Conservation (phyloP, 495 filamentous ascomycete species). For the Sphaerosporella brunnea region DNA sequence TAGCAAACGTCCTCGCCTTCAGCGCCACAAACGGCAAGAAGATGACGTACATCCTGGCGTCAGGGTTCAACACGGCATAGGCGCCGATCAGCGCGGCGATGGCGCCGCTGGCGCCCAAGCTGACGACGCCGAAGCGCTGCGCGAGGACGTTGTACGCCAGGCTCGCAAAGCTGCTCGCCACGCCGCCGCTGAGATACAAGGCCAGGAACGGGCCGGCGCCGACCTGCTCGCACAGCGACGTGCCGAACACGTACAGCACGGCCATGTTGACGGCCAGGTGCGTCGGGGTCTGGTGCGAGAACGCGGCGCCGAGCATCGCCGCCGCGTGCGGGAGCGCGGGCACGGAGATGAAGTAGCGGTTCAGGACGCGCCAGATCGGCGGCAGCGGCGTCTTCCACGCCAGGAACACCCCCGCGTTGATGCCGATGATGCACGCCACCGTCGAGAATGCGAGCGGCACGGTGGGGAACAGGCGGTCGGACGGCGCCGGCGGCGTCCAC, state of each 20-base stretch:
- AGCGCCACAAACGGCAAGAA: constrained; percentile 34
- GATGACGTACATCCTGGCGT: constrained; percentile 35
- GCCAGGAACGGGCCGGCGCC: constrained; percentile 71
- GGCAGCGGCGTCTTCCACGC: constrained; percentile 49
- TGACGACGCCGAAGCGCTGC: constrained; percentile 32
- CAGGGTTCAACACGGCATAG: constrained; percentile 47
- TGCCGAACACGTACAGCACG: constrained; percentile 40
- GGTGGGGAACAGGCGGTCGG: constrained; percentile 42
- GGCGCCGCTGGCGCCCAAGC: constrained; percentile 59
- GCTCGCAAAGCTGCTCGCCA: constrained; percentile 45
- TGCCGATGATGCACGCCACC: constrained; percentile 42
- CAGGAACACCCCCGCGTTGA: constrained; percentile 44
- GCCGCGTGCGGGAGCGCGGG: constrained; percentile 49
- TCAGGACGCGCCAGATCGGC: constrained; percentile 49
- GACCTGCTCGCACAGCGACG: constrained; percentile 62
- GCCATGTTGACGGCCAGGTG: constrained; percentile 59
- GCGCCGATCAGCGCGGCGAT: constrained; percentile 49
- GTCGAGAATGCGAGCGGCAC: constrained; percentile 68
- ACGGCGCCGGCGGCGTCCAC: constrained; percentile 13
- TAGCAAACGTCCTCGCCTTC: constrained; percentile 34
- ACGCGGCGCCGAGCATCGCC: constrained; percentile 49
- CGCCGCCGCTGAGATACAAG: constrained; percentile 52
- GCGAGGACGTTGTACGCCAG: constrained; percentile 41
- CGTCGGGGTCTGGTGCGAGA: constrained; percentile 53
- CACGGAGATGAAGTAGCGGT: constrained; percentile 57